Evolutionary conservation across 495 filamentous ascomycete genomes (phyloP), one percentile per base, ranked within the genome.

Genomic region (Hyaloscypha finlandica): DNA sequence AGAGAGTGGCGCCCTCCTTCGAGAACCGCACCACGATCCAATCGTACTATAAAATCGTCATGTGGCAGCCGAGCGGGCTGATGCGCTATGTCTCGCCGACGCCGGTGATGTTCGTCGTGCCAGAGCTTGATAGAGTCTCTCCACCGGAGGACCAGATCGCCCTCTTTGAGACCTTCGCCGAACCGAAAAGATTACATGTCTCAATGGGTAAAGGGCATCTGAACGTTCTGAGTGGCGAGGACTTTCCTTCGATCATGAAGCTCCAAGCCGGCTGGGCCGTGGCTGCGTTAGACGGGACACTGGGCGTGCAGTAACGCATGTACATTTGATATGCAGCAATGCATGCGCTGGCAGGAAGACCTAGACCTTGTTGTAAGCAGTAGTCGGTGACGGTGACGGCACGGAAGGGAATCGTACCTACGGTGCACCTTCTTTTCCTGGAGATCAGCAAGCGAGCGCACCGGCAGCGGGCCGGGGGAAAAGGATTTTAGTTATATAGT

Each of bases 121-220:
- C 74, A 0, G 74, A 75, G 35, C 48, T 67, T 33, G 76, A 77
- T 56, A 20, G 8, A 16, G 66, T 76, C 12, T 74, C 70, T 14
- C 56, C 64, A 1, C 58, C 74, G 2, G 68, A 69, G 20, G 61
- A 71, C 19, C 74, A 77, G 67, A 48, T 32, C 22, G 39, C 25
- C 0, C 25, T 67, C 2, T 65, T 68, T 39, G 71, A 61, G 6
- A 39, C 51, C 3, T 22, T 70, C 4, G 37, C 35, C 12, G 20
- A 57, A 48, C 70, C 68, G 2, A 74, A 71, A 37, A 56, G 64
- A 45, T 29, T 63, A 9, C 29, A 72, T 6, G 8, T 77, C 9
- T 71, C 65, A 1, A 20, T 22, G 5, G 73, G 67, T 5, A 77
- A 70, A 57, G 74, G 71, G 0, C 75, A 77, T 62, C 29, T 76